A percentile compares a stretch with the other conserved stretches of the same genome.
Evolutionary conservation across 768 basidiomycete species (phyloP).

Genomic region (Suillus weaverae): DNA sequence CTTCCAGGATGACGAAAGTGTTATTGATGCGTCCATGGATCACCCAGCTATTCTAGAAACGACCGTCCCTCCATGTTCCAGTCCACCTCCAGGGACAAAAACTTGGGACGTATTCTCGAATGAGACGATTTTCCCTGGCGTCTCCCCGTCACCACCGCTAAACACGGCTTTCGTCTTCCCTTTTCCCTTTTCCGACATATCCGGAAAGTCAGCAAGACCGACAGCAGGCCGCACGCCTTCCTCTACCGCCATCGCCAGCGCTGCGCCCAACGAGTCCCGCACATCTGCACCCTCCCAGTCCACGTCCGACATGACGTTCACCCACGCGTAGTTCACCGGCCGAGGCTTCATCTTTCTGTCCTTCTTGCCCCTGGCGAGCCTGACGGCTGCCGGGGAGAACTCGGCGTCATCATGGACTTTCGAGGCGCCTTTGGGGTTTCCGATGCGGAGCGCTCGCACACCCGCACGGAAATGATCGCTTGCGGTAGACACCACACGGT

Average conservation of each 20-base stretch:
- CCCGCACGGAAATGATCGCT: slow-evolving; percentile 75
- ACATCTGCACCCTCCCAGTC: slow-evolving; percentile 84
- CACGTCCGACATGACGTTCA: slow-evolving; percentile 76
- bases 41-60: slow-evolving; percentile 36
- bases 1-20: no score
- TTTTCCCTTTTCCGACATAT: slow-evolving; percentile 19
- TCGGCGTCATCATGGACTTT: slow-evolving; percentile 27
- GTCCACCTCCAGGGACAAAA: slow-evolving; percentile 28
- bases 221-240: slow-evolving; percentile 32
- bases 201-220: slow-evolving; percentile 22
- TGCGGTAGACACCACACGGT: slow-evolving; percentile 64
- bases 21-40: no score
- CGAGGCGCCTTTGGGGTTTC: slow-evolving; percentile 26
- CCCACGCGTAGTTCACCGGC: slow-evolving; percentile 78
- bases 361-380: slow-evolving; percentile 25
- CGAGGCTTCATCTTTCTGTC: slow-evolving; percentile 36
- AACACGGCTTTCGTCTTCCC: slow-evolving; percentile 26
- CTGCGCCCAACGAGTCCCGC: slow-evolving; percentile 46
- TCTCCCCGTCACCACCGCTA: slow-evolving; percentile 13
- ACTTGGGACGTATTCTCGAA: slow-evolving; percentile 36
- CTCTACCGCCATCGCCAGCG: slow-evolving; percentile 38
- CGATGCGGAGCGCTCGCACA: slow-evolving; percentile 54
- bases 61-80: slow-evolving; percentile 36
- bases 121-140: slow-evolving; percentile 31
- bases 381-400: slow-evolving; percentile 22